Base-by-base conservation (phyloP, 1,284 basidiomycete genomes). In the Entoloma clypeatum region DNA sequence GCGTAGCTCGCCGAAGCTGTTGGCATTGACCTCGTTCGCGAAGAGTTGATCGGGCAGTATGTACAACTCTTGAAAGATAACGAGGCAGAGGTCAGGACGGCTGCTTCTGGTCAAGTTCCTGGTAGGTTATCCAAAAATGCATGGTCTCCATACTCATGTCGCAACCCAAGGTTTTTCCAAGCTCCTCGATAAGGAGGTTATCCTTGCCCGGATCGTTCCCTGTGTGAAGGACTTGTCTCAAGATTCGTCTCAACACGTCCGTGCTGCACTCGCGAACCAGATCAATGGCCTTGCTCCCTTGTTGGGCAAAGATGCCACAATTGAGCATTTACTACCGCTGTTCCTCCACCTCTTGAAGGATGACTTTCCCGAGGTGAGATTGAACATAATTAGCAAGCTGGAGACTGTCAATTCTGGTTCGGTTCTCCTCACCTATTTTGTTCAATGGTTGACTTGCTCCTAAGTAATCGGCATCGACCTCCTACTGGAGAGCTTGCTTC, bases 351-450 rank as follows among this genome's bases (percentile, higher is more conserved):
- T 99, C 34, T 74, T 99, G 48, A 99, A 99, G 70, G 96, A 99
- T 60, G 96, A 99, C 59, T 99, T 98, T 73, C 92, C 94, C 9
- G 96, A 99, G 58, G 96, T 99, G 24, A 80, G 96, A 49, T 70
- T 99, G 52, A 98, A 99, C 66, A 91, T 99, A 58, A 99, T 99
- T 68, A 94, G 93, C 68, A 99, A 99, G 67, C 78, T 99, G 36
- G 96, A 99, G 67, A 88, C 87, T 43, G 95, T 99, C 53, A 96
- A 99, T 62, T 74, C 80, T 46, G 92, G 92, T 93, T 57, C 43
- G 81, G 24, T 5, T 34, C 9, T 39, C 10, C 25, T 31, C 33
- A 13, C 39, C 4, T 18, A 10, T 27, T 7, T 22, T 23, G 13
- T 40, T 10, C 29, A 13, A 16, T 5, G 21, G 18, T 29, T 47